Percentiles rank a stretch among this genome's conserved stretches.
Conservation (phyloP, 129 eudicot genomes). For the Glebionis coronaria region DNA sequence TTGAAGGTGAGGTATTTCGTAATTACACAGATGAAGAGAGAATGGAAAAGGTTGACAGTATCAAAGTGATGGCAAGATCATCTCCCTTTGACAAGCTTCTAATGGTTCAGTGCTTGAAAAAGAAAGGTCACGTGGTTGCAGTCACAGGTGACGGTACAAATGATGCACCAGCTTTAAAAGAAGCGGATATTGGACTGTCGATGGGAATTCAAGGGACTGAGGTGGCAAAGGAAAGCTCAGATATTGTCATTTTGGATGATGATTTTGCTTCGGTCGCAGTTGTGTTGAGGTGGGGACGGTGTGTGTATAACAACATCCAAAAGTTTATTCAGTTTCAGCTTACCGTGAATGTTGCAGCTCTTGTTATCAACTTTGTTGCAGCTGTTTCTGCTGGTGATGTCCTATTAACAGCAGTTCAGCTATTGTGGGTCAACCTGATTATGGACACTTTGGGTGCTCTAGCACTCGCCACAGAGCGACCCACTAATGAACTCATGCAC, state of each 20-base stretch:
- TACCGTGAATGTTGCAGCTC: neutral
- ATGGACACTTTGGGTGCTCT: neutral
- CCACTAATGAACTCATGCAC: neutral
- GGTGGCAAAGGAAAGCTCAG: slow-evolving; percentile 6
- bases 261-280: neutral
- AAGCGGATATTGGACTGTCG: neutral
- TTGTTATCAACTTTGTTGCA: neutral
- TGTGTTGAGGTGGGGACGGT: neutral
- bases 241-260: neutral
- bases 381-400: neutral
- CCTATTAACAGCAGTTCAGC: neutral
- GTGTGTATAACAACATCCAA: neutral
- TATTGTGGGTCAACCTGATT: neutral
- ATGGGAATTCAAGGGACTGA: neutral
- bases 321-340: slow-evolving; percentile 1
- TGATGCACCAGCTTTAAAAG: neutral
- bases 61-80: slow-evolving; percentile 1
- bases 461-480: neutral
- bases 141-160: neutral
- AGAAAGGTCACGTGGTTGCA: slow-evolving; percentile 4
- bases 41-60: neutral
- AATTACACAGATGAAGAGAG: neutral
- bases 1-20: neutral
- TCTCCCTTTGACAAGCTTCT: neutral
- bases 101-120: neutral